Base-by-base conservation (phyloP, 495 filamentous ascomycete genomes). In the Evernia prunastri region DNA sequence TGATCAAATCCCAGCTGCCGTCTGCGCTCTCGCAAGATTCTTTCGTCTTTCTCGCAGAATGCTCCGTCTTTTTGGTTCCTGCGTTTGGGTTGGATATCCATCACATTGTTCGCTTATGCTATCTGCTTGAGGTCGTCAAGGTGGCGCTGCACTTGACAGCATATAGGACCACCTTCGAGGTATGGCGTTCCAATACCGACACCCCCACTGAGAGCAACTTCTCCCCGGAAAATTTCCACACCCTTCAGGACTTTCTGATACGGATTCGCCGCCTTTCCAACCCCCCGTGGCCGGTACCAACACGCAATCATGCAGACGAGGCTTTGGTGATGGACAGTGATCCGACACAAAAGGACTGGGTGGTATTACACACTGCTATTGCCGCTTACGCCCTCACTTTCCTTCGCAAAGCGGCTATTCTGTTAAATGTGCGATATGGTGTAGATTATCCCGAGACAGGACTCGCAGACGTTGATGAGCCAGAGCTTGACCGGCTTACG, bases 101-200 rank as follows among this genome's bases (percentile, higher is more conserved):
- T 64, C 90, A 96, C 75, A 69, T 97, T 20, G 76, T 97, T 36
- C 89, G 89, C 17, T 81, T 97, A 62, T 97, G 94, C 77, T 97
- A 96, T 71, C 80, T 95, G 43, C 90, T 90, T 35, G 93, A 99
- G 75, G 84, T 97, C 51, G 86, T 92, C 51, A 94, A 96, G 75
- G 88, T 91, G 5, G 76, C 82, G 49, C 66, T 87, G 33, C 79
- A 77, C 8, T 73, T 80, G 60, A 80, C 78, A 60, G 71, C 75
- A 49, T 70, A 76, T 40, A 71, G 72, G 7, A 67, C 69, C 20
- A 72, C 65, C 29, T 77, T 78, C 68, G 69, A 79, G 40, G 71
- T 76, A 29, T 71, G 71, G 27, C 72, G 81, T 36, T 56, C 67
- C 17, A 72, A 68, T 59, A 47, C 59, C 4, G 8, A 51, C 33